Evolutionary conservation across 2,329 filamentous ascomycete genomes (phyloP).

Genomic region (Beauveria varroae): DNA sequence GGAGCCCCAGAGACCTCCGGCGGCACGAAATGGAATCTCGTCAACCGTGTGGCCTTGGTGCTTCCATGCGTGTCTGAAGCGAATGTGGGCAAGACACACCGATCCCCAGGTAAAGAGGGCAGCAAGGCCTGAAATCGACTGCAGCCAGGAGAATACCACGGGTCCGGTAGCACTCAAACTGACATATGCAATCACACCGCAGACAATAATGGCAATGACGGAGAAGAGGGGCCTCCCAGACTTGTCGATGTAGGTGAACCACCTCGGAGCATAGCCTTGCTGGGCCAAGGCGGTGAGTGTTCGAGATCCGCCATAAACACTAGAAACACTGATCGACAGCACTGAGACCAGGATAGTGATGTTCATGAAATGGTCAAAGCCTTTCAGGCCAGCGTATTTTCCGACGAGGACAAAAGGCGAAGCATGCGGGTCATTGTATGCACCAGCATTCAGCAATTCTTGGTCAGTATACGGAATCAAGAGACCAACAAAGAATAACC

Average conservation of each 20-base stretch:
- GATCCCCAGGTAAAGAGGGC: constrained; percentile 63
- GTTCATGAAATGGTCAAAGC: constrained; percentile 52
- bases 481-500: constrained; percentile 44
- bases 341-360: constrained; percentile 51
- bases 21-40: constrained; percentile 58
- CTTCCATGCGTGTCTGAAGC: constrained; percentile 59
- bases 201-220: constrained; percentile 37
- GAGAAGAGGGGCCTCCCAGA: constrained; percentile 48
- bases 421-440: constrained; percentile 29
- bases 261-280: constrained; percentile 49
- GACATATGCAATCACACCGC: constrained; percentile 44
- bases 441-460: constrained; percentile 38
- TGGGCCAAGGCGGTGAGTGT: constrained; percentile 52
- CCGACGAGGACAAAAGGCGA: constrained; percentile 54
- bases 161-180: constrained; percentile 36
- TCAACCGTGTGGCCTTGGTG: constrained; percentile 53
- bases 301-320: constrained; percentile 52
- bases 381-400: constrained; percentile 42
- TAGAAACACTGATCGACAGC: constrained; percentile 50
- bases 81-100: constrained; percentile 61
- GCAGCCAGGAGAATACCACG: constrained; percentile 57
- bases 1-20: constrained; percentile 55
- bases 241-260: constrained; percentile 51
- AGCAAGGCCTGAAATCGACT: constrained; percentile 56
- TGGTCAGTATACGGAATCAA: constrained; percentile 38